phyloP scores from a whole-genome alignment of 495 filamentous ascomycete species.

The Trichoderma gamsii region DNA sequence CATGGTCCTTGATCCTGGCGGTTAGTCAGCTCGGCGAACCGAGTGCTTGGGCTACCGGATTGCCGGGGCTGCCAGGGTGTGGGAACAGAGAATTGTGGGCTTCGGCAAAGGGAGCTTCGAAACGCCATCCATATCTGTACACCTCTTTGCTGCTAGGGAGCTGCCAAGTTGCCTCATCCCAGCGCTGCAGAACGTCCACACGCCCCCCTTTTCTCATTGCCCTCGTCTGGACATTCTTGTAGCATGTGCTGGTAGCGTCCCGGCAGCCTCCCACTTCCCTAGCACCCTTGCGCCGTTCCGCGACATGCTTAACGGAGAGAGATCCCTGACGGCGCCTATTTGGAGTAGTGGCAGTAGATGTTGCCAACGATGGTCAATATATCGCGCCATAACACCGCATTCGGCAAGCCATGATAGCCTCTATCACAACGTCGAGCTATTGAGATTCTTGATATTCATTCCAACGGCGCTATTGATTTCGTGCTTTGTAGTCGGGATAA shows the following conservation, averaged over 20 bases:
- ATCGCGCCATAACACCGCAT: conserved; percentile 3
- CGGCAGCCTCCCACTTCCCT: conserved; percentile 4
- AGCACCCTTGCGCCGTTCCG: neutral
- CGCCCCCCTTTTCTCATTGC: neutral
- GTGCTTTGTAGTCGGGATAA: no score
- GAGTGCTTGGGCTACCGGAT: conserved; percentile 10
- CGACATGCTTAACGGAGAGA: neutral
- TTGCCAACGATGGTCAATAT: neutral
- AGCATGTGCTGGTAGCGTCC: neutral
- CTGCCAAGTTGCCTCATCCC: neutral
- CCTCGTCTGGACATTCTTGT: neutral
- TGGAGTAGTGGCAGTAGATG: neutral
- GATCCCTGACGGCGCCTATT: neutral
- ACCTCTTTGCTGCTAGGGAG: neutral
- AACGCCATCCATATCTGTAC: neutral
- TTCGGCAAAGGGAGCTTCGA: conserved; percentile 2
- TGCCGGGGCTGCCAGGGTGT: conserved; percentile 10
- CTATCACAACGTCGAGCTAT: neutral
- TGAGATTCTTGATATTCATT: neutral
- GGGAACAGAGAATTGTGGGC: neutral
- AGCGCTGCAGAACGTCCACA: conserved; percentile 8
- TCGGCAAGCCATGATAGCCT: neutral
- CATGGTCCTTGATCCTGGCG: conserved; percentile 1
- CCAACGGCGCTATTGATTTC: neutral
- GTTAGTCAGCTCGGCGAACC: conserved; percentile 10